Percentiles rank a stretch among this genome's conserved stretches.
Evolutionary conservation across 1,284 basidiomycete species (phyloP).

Genomic region (Retiboletus flavoniger): DNA sequence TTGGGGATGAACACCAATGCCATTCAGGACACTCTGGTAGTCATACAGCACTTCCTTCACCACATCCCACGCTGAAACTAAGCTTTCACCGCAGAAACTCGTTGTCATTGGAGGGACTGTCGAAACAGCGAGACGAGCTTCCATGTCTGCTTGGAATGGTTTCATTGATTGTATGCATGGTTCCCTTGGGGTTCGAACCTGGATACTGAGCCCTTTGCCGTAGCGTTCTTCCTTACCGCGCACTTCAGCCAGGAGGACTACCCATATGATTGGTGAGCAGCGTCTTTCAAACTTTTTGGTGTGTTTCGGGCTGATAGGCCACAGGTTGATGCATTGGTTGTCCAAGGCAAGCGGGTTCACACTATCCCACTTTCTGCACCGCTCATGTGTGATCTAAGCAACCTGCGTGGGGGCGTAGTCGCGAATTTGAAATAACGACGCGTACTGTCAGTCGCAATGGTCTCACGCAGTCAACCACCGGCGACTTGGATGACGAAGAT

Average conservation of each 20-base stretch:
- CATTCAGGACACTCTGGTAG: constrained; percentile 62
- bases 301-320: constrained; percentile 11
- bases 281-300: constrained; percentile 1
- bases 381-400: constrained; percentile 51
- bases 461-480: constrained; percentile 63
- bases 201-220: constrained; percentile 9
- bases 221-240: constrained; percentile 83
- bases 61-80: background rate
- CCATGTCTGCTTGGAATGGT: constrained; percentile 80
- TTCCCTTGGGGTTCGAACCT: background rate
- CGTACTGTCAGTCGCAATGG: constrained; percentile 62
- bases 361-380: constrained; percentile 4
- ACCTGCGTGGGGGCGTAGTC: constrained; percentile 80
- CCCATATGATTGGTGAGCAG: constrained; percentile 70
- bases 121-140: constrained; percentile 70
- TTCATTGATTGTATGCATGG: constrained; percentile 72
- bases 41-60: constrained; percentile 13
- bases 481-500: constrained; percentile 77
- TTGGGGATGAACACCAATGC: constrained; percentile 55
- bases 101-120: constrained; percentile 79
- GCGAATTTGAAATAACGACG: constrained; percentile 85
- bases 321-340: constrained; percentile 82
- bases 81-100: constrained; percentile 52
- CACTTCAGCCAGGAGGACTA: constrained; percentile 85
- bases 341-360: constrained; percentile 53